A percentile compares a stretch with the other conserved stretches of the same genome.
Conservation (phyloP, 2,329 filamentous ascomycete genomes). For the Amesomyces nigricolor region DNA sequence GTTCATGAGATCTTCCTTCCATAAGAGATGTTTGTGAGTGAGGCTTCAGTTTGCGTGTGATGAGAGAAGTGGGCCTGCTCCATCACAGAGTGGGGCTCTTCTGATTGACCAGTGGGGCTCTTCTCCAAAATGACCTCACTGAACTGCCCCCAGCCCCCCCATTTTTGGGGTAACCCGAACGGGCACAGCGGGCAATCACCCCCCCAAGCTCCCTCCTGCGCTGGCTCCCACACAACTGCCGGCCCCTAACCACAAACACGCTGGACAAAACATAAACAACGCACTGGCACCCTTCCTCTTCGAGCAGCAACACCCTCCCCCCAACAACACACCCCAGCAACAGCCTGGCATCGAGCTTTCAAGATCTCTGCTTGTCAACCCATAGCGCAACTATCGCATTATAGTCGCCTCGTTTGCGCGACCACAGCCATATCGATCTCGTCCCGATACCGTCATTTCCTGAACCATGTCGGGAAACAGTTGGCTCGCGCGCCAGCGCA, state of each 20-base stretch:
- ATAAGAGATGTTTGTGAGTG: not conserved
- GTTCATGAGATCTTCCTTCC: not conserved
- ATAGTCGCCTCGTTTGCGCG: slow-evolving; percentile 32
- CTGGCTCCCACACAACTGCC: not conserved
- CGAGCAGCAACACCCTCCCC: slow-evolving; percentile 8
- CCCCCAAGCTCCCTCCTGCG: not conserved
- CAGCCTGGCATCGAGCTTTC: slow-evolving; percentile 3
- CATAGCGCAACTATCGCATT: slow-evolving; percentile 24
- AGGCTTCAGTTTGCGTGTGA: not conserved
- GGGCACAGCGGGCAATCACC: slow-evolving; percentile 1
- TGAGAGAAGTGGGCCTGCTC: slow-evolving; percentile 15
- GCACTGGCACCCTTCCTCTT: slow-evolving; percentile 17
- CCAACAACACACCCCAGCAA: not conserved
- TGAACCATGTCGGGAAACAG: slow-evolving; percentile 41
- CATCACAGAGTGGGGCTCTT: not conserved
- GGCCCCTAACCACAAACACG: slow-evolving; percentile 14
- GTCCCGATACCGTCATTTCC: not conserved
- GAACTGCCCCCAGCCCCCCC: slow-evolving; percentile 14
- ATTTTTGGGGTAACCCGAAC: slow-evolving; percentile 8
- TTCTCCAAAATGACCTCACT: slow-evolving; percentile 14
- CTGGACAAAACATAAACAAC: slow-evolving; percentile 34
- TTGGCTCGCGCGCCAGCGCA: slow-evolving; percentile 77
- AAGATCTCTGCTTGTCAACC: not conserved
- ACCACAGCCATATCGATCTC: slow-evolving; percentile 28
- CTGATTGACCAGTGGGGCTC: slow-evolving; percentile 9